Base-by-base conservation (phyloP, 495 filamentous ascomycete species). In the Astrocystis sublimbata region DNA sequence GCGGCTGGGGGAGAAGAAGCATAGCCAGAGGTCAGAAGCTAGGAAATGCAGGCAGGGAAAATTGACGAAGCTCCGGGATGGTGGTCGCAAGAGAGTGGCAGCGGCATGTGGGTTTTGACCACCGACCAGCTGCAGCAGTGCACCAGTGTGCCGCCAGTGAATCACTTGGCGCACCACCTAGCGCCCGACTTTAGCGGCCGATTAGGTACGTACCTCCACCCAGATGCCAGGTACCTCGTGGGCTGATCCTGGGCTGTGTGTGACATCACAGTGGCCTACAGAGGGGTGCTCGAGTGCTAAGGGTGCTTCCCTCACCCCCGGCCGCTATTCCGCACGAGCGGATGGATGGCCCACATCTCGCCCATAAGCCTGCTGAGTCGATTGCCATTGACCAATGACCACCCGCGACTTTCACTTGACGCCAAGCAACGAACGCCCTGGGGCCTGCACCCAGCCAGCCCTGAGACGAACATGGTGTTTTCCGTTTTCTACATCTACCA, bases 21-120 rank as follows among this genome's bases (percentile, higher is more conserved):
- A n/a, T n/a, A n/a, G n/a, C n/a, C n/a, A n/a, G n/a, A n/a, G n/a
- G n/a, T n/a, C n/a, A n/a, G n/a, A n/a, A n/a, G n/a, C n/a, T n/a
- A n/a, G n/a, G n/a, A n/a, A n/a, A n/a, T n/a, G n/a, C n/a, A 36
- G 33, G n/a, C 21, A 24, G 31, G 23, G 43, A 60, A 58, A 58
- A 47, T 35, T 46, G 54, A 46, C 24, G 17, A n/a, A 43, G 28
- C 17, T 55, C 19, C 7, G 7, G 50, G n/a, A n/a, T n/a, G n/a
- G n/a, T n/a, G n/a, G n/a, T n/a, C n/a, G n/a, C n/a, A n/a, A n/a
- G n/a, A n/a, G n/a, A n/a, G n/a, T n/a, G n/a, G n/a, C n/a, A n/a
- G 2, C 7, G 38, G 33, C 33, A 38, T 19, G 26, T 50, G 46
- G 46, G 46, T 51, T 51, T 43, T 43, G 41, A 23, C 41, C 17